Evolutionary conservation across 2,329 filamentous ascomycete genomes (phyloP).

Genomic region (Leptosphaerulina australis): DNA sequence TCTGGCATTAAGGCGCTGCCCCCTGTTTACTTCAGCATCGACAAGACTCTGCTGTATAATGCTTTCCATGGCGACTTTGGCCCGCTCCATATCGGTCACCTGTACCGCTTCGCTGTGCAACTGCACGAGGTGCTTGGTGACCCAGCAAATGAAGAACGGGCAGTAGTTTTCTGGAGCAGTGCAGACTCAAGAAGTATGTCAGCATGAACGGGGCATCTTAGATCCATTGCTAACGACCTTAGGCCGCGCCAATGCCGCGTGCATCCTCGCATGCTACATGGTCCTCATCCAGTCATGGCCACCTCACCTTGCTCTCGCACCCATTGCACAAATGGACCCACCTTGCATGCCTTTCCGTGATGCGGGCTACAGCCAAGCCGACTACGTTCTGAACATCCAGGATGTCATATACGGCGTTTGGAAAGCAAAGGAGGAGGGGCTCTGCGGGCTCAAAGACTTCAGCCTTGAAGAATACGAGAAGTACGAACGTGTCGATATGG

Average conservation of each 20-base stretch:
- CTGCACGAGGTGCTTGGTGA: conserved; percentile 95
- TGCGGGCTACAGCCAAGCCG: conserved; percentile 96
- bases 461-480: conserved; percentile 96
- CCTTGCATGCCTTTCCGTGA: conserved; percentile 99
- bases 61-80: conserved; percentile 99
- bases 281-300: conserved; percentile 98
- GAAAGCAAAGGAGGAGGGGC: conserved; percentile 95
- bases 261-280: conserved; percentile 97
- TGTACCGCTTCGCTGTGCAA: conserved; percentile 94
- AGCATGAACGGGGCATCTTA: not conserved
- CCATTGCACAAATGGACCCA: conserved; percentile 94
- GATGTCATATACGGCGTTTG: conserved; percentile 98
- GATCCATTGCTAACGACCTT: conserved; percentile 25
- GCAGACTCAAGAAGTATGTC: conserved; percentile 85
- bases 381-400: conserved; percentile 94
- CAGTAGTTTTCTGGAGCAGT: conserved; percentile 95
- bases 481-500: conserved; percentile 94
- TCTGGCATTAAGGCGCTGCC: conserved; percentile 61
- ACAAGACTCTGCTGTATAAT: conserved; percentile 92
- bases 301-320: conserved; percentile 90
- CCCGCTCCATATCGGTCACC: conserved; percentile 92
- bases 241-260: conserved; percentile 92
- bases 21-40: conserved; percentile 94
- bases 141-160: conserved; percentile 84
- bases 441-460: conserved; percentile 91